Conservation (phyloP, 139 green algal genomes). For the Pseudopediastrum boryanum region DNA sequence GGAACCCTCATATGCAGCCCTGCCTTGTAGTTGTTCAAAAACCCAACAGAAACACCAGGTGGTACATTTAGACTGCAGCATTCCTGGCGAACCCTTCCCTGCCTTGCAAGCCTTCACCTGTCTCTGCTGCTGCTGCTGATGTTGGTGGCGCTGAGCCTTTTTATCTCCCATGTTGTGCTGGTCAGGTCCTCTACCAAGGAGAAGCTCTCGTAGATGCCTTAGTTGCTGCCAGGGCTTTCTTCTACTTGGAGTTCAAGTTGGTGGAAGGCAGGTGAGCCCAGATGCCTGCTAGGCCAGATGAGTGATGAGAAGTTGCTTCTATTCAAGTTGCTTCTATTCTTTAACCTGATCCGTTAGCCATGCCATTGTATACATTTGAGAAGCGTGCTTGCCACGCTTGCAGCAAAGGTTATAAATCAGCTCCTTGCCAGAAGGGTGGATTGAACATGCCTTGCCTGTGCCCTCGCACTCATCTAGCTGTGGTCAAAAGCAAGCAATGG, state of each 20-base stretch:
- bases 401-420: not conserved
- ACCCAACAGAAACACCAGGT: too few species aligned
- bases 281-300: not conserved
- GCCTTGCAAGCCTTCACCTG: not conserved
- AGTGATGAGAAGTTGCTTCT: not conserved
- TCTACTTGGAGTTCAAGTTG: constrained; percentile 92
- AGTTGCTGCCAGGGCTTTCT: constrained; percentile 68
- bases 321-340: not conserved
- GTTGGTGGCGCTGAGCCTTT: constrained; percentile 15
- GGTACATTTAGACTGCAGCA: too few species aligned
- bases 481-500: not conserved
- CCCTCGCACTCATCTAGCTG: not conserved
- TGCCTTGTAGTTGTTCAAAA: too few species aligned
- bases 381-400: not conserved
- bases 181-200: constrained; percentile 73
- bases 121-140: not conserved
- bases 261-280: constrained; percentile 62
- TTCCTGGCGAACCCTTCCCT: too few species aligned
- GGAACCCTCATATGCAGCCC: too few species aligned
- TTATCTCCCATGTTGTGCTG: not conserved
- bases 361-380: not conserved
- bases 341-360: not conserved
- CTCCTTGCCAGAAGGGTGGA: not conserved
- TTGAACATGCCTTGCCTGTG: not conserved
- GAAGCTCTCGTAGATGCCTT: constrained; percentile 79